A percentile compares a stretch with the other conserved stretches of the same genome.
Evolutionary conservation across 2,329 filamentous ascomycete genomes (phyloP).

Genomic region (Didymella sp.): DNA sequence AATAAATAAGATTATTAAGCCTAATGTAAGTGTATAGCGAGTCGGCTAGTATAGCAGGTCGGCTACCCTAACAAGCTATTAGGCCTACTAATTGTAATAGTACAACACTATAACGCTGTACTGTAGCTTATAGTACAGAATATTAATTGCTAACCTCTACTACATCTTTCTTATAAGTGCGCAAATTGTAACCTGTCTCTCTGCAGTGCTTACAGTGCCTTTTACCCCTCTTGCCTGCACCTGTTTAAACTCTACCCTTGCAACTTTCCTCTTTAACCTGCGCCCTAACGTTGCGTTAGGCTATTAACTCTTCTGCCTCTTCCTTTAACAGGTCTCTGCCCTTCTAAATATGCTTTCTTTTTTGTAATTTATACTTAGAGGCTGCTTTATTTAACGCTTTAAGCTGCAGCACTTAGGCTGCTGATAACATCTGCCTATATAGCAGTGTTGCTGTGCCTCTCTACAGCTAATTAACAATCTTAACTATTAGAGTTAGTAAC

Average conservation of each 20-base stretch:
- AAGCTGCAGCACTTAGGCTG: no score
- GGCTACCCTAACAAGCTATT: not conserved
- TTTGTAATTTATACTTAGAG: no score
- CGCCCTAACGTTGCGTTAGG: not conserved
- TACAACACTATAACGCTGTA: constrained; percentile 1
- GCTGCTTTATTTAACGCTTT: no score
- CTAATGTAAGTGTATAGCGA: not conserved
- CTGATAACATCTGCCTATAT: no score
- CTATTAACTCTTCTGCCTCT: not conserved
- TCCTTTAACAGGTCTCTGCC: no score
- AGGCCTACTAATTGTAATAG: not conserved
- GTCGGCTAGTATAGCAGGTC: not conserved
- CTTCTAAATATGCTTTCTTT: no score
- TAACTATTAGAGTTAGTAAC: no score
- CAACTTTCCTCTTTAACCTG: not conserved
- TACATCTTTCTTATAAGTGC: not conserved
- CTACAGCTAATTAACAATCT: no score
- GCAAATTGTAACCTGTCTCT: not conserved
- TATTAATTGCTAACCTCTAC: constrained; percentile 1
- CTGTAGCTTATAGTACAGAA: not conserved
- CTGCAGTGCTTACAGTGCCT: not conserved
- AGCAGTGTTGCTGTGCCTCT: no score
- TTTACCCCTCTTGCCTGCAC: not conserved
- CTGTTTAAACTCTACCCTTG: not conserved
- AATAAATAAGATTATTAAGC: no score